Evolutionary conservation across 2,329 filamentous ascomycete genomes (phyloP).

Genomic region (Colletotrichum costaricense): DNA sequence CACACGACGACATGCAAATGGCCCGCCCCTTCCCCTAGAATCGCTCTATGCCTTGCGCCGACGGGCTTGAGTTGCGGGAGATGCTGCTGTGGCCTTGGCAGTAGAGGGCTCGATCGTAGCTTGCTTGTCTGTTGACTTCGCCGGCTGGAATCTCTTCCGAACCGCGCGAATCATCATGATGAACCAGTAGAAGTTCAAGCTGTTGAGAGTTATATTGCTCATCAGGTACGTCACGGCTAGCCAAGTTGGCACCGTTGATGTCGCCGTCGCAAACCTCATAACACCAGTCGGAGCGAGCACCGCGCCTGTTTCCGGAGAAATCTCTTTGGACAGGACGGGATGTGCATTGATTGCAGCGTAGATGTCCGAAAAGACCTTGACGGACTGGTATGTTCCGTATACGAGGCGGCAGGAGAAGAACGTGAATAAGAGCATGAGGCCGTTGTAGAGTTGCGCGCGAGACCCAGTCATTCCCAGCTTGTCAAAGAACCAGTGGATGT

Average conservation of each 20-base stretch:
- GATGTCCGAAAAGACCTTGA: conserved; percentile 77
- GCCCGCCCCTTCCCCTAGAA: neutral
- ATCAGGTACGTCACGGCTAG: conserved; percentile 74
- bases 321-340: conserved; percentile 31
- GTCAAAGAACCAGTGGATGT: conserved; percentile 93
- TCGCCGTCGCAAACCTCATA: conserved; percentile 62
- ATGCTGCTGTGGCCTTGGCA: conserved; percentile 44
- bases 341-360: conserved; percentile 63
- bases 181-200: conserved; percentile 88
- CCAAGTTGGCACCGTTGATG: conserved; percentile 73
- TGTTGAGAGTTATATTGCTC: conserved; percentile 79
- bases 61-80: conserved; percentile 37
- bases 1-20: neutral
- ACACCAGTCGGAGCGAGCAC: conserved; percentile 48
- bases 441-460: conserved; percentile 80
- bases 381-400: conserved; percentile 81
- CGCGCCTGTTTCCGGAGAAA: conserved; percentile 38
- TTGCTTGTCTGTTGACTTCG: conserved; percentile 32
- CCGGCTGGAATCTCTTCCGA: conserved; percentile 72
- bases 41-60: conserved; percentile 45
- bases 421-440: conserved; percentile 75
- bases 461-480: conserved; percentile 85
- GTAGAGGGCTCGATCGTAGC: conserved; percentile 40
- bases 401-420: conserved; percentile 84
- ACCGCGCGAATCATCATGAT: conserved; percentile 87